phyloP scores from a whole-genome alignment of 2,329 filamentous ascomycete species.

The Dryadomyces sulphureus region DNA sequence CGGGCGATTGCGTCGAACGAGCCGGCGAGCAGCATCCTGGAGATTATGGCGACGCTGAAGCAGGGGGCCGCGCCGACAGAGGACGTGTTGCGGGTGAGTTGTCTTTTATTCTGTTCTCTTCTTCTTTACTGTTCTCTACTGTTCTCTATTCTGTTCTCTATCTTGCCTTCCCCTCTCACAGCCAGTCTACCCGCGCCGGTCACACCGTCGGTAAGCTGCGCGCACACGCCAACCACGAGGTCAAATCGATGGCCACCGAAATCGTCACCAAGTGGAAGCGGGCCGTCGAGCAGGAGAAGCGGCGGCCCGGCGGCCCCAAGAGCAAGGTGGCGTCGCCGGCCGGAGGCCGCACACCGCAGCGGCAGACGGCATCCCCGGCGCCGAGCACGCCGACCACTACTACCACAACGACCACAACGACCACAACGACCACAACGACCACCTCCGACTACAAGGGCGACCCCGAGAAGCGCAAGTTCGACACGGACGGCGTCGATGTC shows the following conservation, averaged over 20 bases:
- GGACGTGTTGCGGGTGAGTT: conserved; percentile 65
- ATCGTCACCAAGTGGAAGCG: conserved; percentile 83
- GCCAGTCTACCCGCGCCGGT: conserved; percentile 71
- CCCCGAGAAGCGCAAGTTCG: conserved; percentile 67
- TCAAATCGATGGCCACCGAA: conserved; percentile 61
- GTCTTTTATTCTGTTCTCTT: background rate
- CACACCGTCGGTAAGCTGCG: conserved; percentile 73
- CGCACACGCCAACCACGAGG: conserved; percentile 65
- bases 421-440: conserved; percentile 22
- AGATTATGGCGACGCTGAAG: conserved; percentile 64
- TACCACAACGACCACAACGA: conserved; percentile 25
- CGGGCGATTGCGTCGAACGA: conserved; percentile 69
- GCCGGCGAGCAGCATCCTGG: conserved; percentile 54
- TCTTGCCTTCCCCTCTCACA: conserved; percentile 1
- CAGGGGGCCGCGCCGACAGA: conserved; percentile 73
- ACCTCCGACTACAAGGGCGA: conserved; percentile 43
- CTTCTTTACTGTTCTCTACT: background rate
- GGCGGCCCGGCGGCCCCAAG: conserved; percentile 16
- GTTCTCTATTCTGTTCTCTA: background rate
- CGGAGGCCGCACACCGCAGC: conserved; percentile 18
- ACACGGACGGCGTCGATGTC: conserved; percentile 65
- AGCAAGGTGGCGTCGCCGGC: conserved; percentile 25
- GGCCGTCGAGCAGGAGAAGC: conserved; percentile 53
- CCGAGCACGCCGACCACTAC: conserved; percentile 31
- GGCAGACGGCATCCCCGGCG: conserved; percentile 24